Conservation (phyloP, 1,284 basidiomycete genomes). For the Fomes fomentarius region DNA sequence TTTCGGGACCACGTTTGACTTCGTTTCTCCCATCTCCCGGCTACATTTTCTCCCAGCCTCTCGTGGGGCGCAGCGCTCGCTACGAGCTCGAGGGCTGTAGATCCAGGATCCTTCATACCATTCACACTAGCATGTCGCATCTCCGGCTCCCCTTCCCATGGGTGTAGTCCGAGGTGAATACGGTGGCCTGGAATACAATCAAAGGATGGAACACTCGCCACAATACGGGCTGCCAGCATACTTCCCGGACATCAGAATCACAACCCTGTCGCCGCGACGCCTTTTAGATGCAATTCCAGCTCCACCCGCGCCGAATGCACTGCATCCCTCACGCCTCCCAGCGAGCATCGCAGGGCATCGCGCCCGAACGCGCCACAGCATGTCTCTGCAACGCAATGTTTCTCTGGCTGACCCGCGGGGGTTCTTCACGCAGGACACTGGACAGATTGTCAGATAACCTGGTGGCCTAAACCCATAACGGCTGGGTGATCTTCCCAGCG, state of each 20-base stretch:
- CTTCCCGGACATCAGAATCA: too few relatives aligned
- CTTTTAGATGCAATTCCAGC: background rate
- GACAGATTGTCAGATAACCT: background rate
- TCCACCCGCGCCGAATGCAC: background rate
- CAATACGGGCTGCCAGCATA: background rate
- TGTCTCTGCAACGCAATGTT: too few relatives aligned
- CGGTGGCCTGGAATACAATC: background rate
- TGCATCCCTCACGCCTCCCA: too few relatives aligned
- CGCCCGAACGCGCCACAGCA: too few relatives aligned
- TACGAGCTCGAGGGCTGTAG: too few relatives aligned
- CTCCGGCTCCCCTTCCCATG: background rate
- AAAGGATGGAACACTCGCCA: background rate
- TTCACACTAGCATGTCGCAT: background rate
- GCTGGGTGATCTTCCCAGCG: conserved; percentile 3
- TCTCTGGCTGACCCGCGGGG: background rate
- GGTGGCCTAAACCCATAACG: background rate
- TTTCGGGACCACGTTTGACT: background rate
- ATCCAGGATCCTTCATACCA: too few relatives aligned
- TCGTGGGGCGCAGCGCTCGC: background rate
- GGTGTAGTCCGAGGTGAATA: background rate
- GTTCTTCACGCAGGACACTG: background rate
- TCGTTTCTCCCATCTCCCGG: background rate
- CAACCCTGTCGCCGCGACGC: too few relatives aligned
- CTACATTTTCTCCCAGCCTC: background rate
- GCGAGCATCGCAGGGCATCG: too few relatives aligned